Evolutionary conservation across 2,329 filamentous ascomycete species (phyloP).

Genomic region (Fulvia fulva): DNA sequence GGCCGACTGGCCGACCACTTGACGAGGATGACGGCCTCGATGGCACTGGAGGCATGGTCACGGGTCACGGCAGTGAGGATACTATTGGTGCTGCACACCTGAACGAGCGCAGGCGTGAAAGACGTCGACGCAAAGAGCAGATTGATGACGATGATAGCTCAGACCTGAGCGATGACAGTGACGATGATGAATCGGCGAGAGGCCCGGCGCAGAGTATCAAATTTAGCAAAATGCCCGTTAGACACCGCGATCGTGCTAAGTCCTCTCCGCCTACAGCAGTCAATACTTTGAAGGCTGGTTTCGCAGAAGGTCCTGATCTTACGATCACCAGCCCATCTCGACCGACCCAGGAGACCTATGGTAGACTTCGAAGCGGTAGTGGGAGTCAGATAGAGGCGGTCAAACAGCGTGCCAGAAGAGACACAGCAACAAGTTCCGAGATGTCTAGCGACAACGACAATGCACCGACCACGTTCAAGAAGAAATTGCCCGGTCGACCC

Average conservation of each 20-base stretch:
- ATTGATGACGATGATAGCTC: slow-evolving; percentile 83
- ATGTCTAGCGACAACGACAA: slow-evolving; percentile 79
- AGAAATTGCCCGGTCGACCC: slow-evolving; percentile 53
- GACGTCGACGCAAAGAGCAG: slow-evolving; percentile 66
- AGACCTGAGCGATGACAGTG: slow-evolving; percentile 78
- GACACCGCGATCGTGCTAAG: slow-evolving; percentile 71
- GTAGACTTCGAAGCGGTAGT: slow-evolving; percentile 60
- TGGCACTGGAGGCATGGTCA: slow-evolving; percentile 67
- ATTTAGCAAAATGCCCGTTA: slow-evolving; percentile 91
- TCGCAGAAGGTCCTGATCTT: slow-evolving; percentile 25
- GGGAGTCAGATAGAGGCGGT: slow-evolving; percentile 65
- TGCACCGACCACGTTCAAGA: slow-evolving; percentile 57
- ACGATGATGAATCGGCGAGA: slow-evolving; percentile 63
- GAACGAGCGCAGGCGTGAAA: slow-evolving; percentile 51
- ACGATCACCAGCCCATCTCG: slow-evolving; percentile 47
- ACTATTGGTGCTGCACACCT: slow-evolving; percentile 59
- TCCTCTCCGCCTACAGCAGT: slow-evolving; percentile 62
- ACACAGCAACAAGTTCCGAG: slow-evolving; percentile 78
- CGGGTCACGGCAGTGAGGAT: slow-evolving; percentile 60
- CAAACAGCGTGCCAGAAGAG: slow-evolving; percentile 62
- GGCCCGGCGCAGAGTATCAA: slow-evolving; percentile 85
- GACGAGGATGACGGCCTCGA: slow-evolving; percentile 61
- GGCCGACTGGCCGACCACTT: slow-evolving; percentile 12
- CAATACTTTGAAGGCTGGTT: slow-evolving; percentile 14
- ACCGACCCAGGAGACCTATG: slow-evolving; percentile 34